phyloP scores from a whole-genome alignment of 1,284 basidiomycete species.

The Amylostereum chailletii region DNA sequence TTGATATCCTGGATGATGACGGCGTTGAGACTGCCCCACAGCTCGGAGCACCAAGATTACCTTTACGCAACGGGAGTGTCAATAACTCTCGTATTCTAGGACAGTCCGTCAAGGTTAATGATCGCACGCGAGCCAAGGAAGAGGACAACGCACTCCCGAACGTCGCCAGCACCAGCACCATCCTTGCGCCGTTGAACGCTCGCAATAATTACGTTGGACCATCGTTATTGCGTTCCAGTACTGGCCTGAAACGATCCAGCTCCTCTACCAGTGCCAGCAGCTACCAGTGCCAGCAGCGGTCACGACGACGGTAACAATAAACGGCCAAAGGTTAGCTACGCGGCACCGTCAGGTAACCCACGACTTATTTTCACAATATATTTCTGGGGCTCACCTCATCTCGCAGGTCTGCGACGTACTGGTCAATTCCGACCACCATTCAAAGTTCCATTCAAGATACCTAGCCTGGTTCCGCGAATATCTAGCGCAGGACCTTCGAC shows the following conservation, averaged over 20 bases:
- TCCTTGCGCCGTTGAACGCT: constrained; percentile 6
- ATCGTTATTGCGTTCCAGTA: constrained; percentile 7
- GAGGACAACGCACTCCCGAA: not conserved
- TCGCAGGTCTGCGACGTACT: not conserved
- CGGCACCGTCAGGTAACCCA: not conserved
- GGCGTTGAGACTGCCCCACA: constrained; percentile 6
- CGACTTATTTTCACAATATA: constrained; percentile 8
- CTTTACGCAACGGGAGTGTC: not conserved
- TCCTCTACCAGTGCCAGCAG: constrained; percentile 1
- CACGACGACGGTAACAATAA: constrained; percentile 4
- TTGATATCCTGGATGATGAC: constrained; percentile 3
- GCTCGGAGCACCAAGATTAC: constrained; percentile 1
- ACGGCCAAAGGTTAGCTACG: constrained; percentile 5
- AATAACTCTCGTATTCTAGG: not conserved
- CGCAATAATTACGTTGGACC: constrained; percentile 10
- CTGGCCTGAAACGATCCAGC: constrained; percentile 7
- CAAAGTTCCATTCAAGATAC: constrained; percentile 18
- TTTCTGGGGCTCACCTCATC: constrained; percentile 35
- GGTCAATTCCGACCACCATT: not conserved
- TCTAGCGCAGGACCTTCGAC: not conserved
- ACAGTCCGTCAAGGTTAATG: not conserved
- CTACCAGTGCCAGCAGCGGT: not conserved
- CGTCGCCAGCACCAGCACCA: constrained; percentile 5
- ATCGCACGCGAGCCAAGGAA: not conserved
- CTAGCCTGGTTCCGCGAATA: constrained; percentile 10